Evolutionary conservation across 371 early-diverging fungal genomes (phyloP).

Genomic region (Actinomortierella ambigua): DNA sequence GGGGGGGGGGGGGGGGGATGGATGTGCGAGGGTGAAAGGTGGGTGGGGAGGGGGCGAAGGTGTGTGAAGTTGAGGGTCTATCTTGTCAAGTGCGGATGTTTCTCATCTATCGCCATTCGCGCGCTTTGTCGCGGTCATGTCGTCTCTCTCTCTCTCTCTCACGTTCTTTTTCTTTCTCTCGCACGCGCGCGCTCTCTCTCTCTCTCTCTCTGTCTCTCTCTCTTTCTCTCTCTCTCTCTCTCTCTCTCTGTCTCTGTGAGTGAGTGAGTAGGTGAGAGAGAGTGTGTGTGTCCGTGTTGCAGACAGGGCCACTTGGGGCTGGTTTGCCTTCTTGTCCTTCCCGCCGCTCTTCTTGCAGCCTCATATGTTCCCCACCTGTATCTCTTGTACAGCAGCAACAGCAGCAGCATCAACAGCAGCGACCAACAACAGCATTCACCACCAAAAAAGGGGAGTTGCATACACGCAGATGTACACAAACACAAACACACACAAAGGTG

Average conservation of each 20-base stretch:
- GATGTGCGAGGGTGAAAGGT: neutral
- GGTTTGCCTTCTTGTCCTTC: neutral
- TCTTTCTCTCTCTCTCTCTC: neutral
- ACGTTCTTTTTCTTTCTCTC: neutral
- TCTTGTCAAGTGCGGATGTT: too few relatives aligned
- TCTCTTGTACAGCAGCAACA: too few relatives aligned
- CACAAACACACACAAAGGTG: neutral
- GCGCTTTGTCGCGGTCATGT: neutral
- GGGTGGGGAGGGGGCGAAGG: too few relatives aligned
- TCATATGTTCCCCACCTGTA: too few relatives aligned
- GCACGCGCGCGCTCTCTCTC: neutral
- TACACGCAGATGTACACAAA: neutral
- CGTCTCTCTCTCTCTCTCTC: neutral
- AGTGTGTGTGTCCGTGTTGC: too few relatives aligned
- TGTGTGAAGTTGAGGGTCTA: too few relatives aligned
- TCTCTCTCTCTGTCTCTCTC: constrained; percentile 1
- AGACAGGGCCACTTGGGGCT: too few relatives aligned
- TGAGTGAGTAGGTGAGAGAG: too few relatives aligned
- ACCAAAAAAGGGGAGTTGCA: too few relatives aligned
- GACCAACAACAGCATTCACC: too few relatives aligned
- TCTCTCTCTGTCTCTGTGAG: constrained; percentile 2
- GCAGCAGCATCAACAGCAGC: too few relatives aligned
- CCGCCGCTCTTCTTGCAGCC: too few relatives aligned
- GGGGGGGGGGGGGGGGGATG: neutral
- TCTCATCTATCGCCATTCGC: neutral